phyloP scores from a whole-genome alignment of 495 filamentous ascomycete genomes.

The Aspergillus heteromorphus region DNA sequence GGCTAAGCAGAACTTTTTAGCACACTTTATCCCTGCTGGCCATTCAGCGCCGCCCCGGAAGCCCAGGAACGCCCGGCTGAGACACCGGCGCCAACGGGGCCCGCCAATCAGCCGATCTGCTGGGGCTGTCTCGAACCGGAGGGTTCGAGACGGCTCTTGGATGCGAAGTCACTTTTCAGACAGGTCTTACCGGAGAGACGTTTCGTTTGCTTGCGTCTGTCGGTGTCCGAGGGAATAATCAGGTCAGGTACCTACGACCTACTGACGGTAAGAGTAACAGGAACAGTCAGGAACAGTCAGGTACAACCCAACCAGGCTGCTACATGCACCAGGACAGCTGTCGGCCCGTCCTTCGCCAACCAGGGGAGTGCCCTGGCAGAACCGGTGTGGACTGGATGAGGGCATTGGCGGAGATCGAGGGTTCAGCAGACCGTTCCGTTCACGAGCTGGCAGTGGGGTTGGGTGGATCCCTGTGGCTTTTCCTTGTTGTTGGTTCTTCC shows the following conservation, averaged over 20 bases:
- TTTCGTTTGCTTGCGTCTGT: no score
- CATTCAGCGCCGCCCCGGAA: neutral
- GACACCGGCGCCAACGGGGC: neutral
- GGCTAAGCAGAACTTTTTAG: no score
- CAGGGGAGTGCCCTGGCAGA: neutral
- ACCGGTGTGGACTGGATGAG: neutral
- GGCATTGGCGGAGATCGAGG: neutral
- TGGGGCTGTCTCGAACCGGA: neutral
- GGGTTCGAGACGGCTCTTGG: neutral
- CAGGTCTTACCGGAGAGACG: no score
- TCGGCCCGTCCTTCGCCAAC: neutral
- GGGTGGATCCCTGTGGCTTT: neutral
- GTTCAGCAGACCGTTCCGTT: no score
- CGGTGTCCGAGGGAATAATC: no score
- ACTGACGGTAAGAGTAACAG: no score
- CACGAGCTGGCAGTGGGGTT: neutral
- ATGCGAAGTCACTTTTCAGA: neutral
- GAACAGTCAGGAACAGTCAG: no score
- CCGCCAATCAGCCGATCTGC: constrained; percentile 1
- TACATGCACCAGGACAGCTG: neutral
- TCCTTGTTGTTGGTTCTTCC: no score
- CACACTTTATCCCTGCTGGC: no score
- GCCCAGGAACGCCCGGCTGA: neutral
- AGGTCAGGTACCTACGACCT: no score
- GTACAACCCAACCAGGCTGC: no score